Evolutionary conservation across 495 filamentous ascomycete genomes (phyloP), one percentile per base, ranked within the genome.

Genomic region (Aspergillus saccharolyticus): DNA sequence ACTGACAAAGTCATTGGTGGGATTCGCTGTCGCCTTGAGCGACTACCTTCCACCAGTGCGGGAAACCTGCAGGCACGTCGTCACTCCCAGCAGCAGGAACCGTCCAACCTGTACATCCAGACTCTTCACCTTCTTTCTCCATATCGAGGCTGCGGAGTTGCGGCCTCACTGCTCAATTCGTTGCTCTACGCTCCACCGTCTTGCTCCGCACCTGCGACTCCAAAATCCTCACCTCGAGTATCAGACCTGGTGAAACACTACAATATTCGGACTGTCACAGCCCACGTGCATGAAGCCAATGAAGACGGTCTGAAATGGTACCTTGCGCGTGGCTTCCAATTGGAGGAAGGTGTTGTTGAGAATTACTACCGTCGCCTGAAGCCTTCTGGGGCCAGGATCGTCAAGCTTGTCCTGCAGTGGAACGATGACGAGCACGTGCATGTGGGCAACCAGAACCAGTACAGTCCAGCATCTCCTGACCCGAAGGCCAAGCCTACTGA

Each of bases 201-300:
- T 63, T 77, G 57, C 54, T 62, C 8, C 63, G 64, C 22, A 53
- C 68, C 24, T 56, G 69, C 42, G 60, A 48, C 44, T 7, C n/a
- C 49, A 7, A 68, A 56, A 14, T 18, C 25, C 21, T 53, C 20
- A 17, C 64, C 66, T 44, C 70, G 60, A 3, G 72, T 73, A 18
- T 79, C 83, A 44, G 73, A 79, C 19, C 71, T 87, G 12, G 73
- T 73, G 19, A 76, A 66, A 51, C 74, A 78, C 60, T 78, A 77
- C 59, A 74, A 77, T 47, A 75, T 79, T 19, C 69, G 67, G 33
- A 77, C 74, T 15, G 80, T 91, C 12, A 91, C 89, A 53, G 94
- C 94, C 15, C 94, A 98, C 74, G 94, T 97, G 2, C 97, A 96
- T 86, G 90, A 94, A 58, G 85, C 86, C 56, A 97, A 98, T 66